Conservation (phyloP, 257 asterid genomes). For the Rubia yunnanensis region DNA sequence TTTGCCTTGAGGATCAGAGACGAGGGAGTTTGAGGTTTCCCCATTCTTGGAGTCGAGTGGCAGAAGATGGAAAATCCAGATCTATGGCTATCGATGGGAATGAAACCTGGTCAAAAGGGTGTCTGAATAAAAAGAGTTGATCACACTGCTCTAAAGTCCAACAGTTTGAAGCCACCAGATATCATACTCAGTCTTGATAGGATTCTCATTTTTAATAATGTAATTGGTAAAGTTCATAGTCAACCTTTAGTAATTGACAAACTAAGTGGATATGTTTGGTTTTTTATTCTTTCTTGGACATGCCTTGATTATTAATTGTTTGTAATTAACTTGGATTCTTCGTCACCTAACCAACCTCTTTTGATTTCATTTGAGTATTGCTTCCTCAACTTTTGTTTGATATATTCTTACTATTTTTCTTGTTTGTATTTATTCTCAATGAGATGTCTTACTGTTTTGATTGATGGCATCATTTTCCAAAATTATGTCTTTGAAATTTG, state of each 20-base stretch:
- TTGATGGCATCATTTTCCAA: neutral
- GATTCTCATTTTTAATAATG: slow-evolving; percentile 83
- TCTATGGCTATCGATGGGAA: slow-evolving; percentile 75
- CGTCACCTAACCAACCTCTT: neutral
- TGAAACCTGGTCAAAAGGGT: slow-evolving; percentile 91
- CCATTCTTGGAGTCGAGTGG: slow-evolving; percentile 92
- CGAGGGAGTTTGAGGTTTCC: slow-evolving; percentile 73
- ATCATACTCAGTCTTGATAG: slow-evolving; percentile 81
- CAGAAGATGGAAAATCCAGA: slow-evolving; percentile 99
- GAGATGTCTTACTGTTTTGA: neutral
- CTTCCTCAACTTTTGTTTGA: too few relatives aligned
- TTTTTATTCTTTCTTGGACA: neutral
- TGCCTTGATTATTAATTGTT: too few relatives aligned
- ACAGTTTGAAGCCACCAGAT: slow-evolving; percentile 74
- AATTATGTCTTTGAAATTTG: neutral
- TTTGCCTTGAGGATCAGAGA: too few relatives aligned
- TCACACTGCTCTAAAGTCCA: slow-evolving; percentile 79
- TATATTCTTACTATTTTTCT: neutral
- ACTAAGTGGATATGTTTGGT: neutral
- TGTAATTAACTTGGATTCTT: neutral
- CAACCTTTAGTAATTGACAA: neutral
- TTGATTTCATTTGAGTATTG: neutral
- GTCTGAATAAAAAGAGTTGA: slow-evolving; percentile 80
- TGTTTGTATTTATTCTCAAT: neutral
- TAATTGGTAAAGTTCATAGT: slow-evolving; percentile 52